Conservation (phyloP, 805 yeast genomes). For the Metschnikowia peoriensis region DNA sequence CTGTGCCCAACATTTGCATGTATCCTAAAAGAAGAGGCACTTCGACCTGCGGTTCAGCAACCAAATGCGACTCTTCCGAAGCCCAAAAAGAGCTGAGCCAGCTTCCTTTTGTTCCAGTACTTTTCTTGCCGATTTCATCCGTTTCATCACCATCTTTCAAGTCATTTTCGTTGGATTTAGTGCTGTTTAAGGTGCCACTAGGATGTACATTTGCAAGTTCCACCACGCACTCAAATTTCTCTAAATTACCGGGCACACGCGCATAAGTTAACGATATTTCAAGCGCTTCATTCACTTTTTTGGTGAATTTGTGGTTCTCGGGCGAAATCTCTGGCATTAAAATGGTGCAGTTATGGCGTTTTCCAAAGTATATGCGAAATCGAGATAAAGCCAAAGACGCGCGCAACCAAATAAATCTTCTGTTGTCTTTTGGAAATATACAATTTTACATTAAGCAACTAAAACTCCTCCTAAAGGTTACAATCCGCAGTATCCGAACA, state of each 20-base stretch:
- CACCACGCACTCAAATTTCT: constrained; percentile 12
- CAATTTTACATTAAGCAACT: too few species aligned
- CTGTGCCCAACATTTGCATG: constrained; percentile 39
- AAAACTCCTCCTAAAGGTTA: too few species aligned
- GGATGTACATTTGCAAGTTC: constrained; percentile 8
- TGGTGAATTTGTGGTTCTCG: constrained; percentile 1
- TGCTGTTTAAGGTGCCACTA: neutral
- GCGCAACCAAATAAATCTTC: neutral
- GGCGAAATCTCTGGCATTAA: constrained; percentile 5
- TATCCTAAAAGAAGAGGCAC: constrained; percentile 32
- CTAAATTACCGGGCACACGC: constrained; percentile 6
- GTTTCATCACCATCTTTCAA: neutral
- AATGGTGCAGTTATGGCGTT: neutral
- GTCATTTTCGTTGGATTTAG: neutral
- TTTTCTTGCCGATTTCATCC: neutral
- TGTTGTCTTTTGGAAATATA: too few species aligned
- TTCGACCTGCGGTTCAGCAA: constrained; percentile 1
- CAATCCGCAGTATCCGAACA: too few species aligned
- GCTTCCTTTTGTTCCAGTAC: neutral
- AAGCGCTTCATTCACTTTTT: constrained; percentile 5
- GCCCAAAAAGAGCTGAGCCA: constrained; percentile 15
- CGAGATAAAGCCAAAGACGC: neutral
- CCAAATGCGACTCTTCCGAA: constrained; percentile 5
- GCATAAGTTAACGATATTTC: constrained; percentile 9
- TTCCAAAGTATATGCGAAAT: neutral